phyloP scores from a whole-genome alignment of 495 filamentous ascomycete genomes.

The Neurospora sp. region DNA sequence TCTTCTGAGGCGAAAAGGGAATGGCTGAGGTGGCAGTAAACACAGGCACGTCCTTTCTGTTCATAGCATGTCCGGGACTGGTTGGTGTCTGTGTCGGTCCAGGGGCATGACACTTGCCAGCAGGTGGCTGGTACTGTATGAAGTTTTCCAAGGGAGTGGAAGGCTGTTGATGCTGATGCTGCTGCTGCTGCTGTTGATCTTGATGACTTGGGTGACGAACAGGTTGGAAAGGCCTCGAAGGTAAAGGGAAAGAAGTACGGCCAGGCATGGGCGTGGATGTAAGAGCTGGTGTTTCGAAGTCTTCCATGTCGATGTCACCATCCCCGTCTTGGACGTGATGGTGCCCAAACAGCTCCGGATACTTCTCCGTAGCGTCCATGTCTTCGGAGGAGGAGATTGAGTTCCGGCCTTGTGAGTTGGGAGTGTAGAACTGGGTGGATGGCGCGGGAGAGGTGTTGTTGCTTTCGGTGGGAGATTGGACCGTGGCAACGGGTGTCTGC shows the following conservation, averaged over 20 bases:
- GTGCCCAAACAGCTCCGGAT: background rate
- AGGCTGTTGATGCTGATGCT: background rate
- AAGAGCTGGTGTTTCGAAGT: background rate
- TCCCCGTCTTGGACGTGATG: constrained; percentile 1
- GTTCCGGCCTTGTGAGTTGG: background rate
- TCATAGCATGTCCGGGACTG: constrained; percentile 8
- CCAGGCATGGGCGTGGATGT: background rate
- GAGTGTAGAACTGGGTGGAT: background rate
- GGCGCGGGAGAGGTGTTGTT: background rate
- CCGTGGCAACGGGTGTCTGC: constrained; percentile 3
- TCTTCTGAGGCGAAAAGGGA: constrained; percentile 14
- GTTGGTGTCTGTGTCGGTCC: background rate
- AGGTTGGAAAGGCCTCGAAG: background rate
- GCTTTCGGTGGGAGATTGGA: background rate
- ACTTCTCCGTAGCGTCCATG: background rate
- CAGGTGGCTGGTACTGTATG: constrained; percentile 27
- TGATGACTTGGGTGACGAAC: background rate
- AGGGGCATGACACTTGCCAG: background rate
- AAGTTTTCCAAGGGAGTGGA: constrained; percentile 10
- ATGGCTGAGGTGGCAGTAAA: constrained; percentile 21
- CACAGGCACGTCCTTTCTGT: constrained; percentile 13
- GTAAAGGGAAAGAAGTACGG: background rate
- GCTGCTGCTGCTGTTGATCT: background rate
- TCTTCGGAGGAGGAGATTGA: constrained; percentile 1
- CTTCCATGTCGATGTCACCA: background rate